These are phyloP conservation scores for Neoboletus brunneissimus DNA, from an alignment of 768 basidiomycete genomes.

Conservation along the genomic window DNA sequence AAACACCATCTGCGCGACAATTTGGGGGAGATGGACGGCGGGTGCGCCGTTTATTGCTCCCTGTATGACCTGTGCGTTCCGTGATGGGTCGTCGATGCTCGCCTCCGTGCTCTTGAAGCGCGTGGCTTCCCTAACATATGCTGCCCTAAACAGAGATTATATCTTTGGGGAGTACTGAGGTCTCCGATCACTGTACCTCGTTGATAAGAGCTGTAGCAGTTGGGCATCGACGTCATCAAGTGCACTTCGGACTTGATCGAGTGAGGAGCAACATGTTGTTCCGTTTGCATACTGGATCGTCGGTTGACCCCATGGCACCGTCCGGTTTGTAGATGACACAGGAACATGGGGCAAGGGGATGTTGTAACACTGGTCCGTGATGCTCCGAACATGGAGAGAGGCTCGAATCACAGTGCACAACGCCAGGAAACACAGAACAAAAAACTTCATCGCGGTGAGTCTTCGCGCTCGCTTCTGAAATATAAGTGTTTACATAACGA, in stretches of 20 bases:
- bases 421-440: not conserved
- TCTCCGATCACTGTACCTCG: constrained; percentile 5
- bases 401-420: not conserved
- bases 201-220: constrained; percentile 18
- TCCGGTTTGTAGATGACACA: constrained; percentile 16
- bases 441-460: constrained; percentile 1
- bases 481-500: no score
- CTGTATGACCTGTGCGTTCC: constrained; percentile 20
- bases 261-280: constrained; percentile 25
- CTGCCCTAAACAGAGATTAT: constrained; percentile 4
- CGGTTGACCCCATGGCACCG: constrained; percentile 23
- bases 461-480: not conserved
- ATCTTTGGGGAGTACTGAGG: no score
- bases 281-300: constrained; percentile 19
- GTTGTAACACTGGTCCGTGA: constrained; percentile 17
- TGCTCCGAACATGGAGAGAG: not conserved
- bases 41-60: constrained; percentile 18
- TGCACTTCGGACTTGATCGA: constrained; percentile 16
- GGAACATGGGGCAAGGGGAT: constrained; percentile 12
- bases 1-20: constrained; percentile 21
- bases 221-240: constrained; percentile 20
- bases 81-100: constrained; percentile 10
- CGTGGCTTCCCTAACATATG: constrained; percentile 26
- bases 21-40: constrained; percentile 19
- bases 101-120: constrained; percentile 23